phyloP scores from a whole-genome alignment of 2,329 filamentous ascomycete genomes.

The Cladophialophora immunda region DNA sequence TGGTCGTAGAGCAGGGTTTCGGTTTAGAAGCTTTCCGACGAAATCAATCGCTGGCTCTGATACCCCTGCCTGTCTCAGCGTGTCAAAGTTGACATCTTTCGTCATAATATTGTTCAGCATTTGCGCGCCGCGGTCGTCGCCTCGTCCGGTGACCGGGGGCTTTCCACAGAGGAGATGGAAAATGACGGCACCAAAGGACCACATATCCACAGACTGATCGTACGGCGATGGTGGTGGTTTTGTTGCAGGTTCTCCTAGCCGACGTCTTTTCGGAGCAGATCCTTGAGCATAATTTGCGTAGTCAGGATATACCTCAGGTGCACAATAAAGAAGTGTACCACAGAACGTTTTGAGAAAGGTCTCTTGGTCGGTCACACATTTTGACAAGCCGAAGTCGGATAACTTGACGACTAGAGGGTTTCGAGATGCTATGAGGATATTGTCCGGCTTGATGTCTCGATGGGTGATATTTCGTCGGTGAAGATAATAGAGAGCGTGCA shows the following conservation, averaged over 20 bases:
- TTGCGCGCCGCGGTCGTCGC: conserved; percentile 77
- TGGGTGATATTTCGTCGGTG: conserved; percentile 91
- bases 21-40: conserved; percentile 78
- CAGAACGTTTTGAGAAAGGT: conserved; percentile 97
- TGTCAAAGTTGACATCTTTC: conserved; percentile 70
- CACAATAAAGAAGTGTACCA: conserved; percentile 93
- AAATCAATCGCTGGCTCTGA: conserved; percentile 77
- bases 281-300: conserved; percentile 67
- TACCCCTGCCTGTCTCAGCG: conserved; percentile 67
- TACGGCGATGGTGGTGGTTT: conserved; percentile 69
- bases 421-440: conserved; percentile 81
- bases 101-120: conserved; percentile 87
- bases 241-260: conserved; percentile 56
- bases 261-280: conserved; percentile 64
- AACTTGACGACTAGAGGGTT: conserved; percentile 85
- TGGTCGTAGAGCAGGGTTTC: conserved; percentile 79
- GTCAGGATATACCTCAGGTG: conserved; percentile 93
- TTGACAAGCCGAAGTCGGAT: conserved; percentile 95
- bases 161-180: conserved; percentile 83
- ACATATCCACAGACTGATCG: conserved; percentile 91
- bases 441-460: conserved; percentile 98
- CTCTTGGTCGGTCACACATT: conserved; percentile 87
- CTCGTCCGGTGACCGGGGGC: conserved; percentile 82
- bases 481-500: conserved; percentile 84
- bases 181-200: conserved; percentile 92